These are phyloP conservation scores for Actinomucor elegans DNA, from an alignment of 371 early-diverging fungal genomes.

Conservation along the genomic window DNA sequence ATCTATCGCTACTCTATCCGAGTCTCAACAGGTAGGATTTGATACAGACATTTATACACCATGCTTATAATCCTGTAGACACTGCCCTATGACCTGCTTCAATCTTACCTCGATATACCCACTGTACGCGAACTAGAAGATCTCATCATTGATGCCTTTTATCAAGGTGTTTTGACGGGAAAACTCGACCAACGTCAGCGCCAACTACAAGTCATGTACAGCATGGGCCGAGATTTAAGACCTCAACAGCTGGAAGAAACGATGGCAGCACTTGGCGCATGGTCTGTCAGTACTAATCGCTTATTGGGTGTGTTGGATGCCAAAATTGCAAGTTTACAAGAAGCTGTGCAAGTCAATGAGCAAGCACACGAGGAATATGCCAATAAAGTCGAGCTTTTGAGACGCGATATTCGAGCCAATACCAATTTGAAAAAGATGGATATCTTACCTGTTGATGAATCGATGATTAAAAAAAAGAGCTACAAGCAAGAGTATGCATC, in stretches of 20 bases:
- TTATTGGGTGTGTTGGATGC: conserved; percentile 67
- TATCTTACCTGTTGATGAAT: conserved; percentile 5
- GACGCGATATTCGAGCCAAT: conserved; percentile 36
- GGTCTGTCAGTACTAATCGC: conserved; percentile 59
- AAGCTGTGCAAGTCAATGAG: conserved; percentile 57
- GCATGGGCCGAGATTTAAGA: conserved; percentile 81
- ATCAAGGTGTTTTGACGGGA: conserved; percentile 73
- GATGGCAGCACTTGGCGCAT: conserved; percentile 53
- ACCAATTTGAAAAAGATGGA: conserved; percentile 18
- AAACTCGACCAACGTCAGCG: conserved; percentile 80
- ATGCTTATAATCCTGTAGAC: conserved; percentile 47
- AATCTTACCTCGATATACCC: conserved; percentile 65
- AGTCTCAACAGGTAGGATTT: conserved; percentile 52
- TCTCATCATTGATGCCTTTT: conserved; percentile 84
- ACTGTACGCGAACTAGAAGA: conserved; percentile 84
- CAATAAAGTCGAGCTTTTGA: conserved; percentile 43
- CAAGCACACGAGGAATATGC: conserved; percentile 49
- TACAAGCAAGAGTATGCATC: conserved; percentile 7
- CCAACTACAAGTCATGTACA: conserved; percentile 73
- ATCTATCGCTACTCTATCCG: conserved; percentile 75
- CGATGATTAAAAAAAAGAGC: conserved; percentile 9
- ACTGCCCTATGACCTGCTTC: conserved; percentile 63
- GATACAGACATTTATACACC: conserved; percentile 1
- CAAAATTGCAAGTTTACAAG: conserved; percentile 60
- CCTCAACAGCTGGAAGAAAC: conserved; percentile 64